phyloP scores from a whole-genome alignment of 202 grass and related monocot species.

The Cymbopogon flexuosus region DNA sequence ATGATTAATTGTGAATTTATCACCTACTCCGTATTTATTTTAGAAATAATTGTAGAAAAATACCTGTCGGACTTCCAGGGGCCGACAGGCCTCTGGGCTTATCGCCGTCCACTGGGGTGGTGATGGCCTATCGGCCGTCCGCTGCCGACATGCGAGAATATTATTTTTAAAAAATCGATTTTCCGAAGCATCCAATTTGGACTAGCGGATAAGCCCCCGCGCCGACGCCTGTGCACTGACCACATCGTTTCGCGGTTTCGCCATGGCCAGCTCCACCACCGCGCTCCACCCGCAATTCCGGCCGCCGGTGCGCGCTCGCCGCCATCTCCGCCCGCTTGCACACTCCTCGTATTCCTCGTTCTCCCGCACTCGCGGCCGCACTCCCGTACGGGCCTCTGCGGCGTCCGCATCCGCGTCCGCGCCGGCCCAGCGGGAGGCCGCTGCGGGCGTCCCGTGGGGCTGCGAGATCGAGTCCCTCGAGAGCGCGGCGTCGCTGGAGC shows the following conservation, averaged over 20 bases:
- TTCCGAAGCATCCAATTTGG: neutral
- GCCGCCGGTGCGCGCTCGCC: slow-evolving; percentile 17
- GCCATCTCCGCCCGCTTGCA: neutral
- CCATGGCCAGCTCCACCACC: slow-evolving; percentile 39
- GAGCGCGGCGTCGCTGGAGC: slow-evolving; percentile 67
- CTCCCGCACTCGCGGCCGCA: neutral
- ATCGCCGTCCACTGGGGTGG: no score
- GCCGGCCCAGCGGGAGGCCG: slow-evolving; percentile 34
- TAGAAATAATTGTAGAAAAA: no score
- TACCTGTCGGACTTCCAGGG: no score
- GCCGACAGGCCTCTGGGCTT: no score
- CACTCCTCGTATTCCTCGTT: neutral
- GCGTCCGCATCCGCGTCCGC: slow-evolving; percentile 30
- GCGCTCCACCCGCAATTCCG: slow-evolving; percentile 39
- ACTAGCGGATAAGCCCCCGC: slow-evolving; percentile 36
- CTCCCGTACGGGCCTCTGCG: slow-evolving; percentile 20
- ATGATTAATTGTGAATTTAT: no score
- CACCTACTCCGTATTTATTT: no score
- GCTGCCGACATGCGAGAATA: no score
- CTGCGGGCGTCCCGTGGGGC: slow-evolving; percentile 54
- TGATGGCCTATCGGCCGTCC: no score
- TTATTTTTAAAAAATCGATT: no score
- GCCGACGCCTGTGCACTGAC: slow-evolving; percentile 1
- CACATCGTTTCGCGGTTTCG: slow-evolving; percentile 10
- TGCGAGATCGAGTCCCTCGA: slow-evolving; percentile 89